Conservation (phyloP, 2,329 filamentous ascomycete genomes). For the Botrytis medusae region DNA sequence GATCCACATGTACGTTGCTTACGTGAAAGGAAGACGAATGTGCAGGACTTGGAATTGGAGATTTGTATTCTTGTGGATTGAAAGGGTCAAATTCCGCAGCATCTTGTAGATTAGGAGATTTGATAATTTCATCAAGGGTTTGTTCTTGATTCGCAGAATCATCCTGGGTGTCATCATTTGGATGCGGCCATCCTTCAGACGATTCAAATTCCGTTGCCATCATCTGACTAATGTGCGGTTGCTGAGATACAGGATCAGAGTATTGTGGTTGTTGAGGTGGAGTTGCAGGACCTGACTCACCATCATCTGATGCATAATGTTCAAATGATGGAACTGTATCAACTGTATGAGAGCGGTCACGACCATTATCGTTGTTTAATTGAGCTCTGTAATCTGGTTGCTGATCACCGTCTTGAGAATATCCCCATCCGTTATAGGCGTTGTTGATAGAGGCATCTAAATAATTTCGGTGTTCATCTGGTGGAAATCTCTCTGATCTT, state of each 20-base stretch:
- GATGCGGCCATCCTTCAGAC: constrained; percentile 12
- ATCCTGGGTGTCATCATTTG: not conserved
- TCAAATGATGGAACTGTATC: constrained; percentile 35
- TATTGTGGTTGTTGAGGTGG: constrained; percentile 13
- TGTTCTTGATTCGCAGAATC: not conserved
- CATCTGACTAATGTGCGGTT: constrained; percentile 20
- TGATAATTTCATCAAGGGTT: not conserved
- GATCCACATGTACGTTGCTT: constrained; percentile 14
- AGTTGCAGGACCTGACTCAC: constrained; percentile 15
- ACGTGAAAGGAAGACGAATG: constrained; percentile 5
- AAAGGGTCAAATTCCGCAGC: constrained; percentile 30
- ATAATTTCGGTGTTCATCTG: constrained; percentile 12
- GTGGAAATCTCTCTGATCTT: not conserved
- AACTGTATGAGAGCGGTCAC: constrained; percentile 28
- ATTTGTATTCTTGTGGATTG: constrained; percentile 27
- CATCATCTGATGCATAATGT: constrained; percentile 30
- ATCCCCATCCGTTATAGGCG: constrained; percentile 3
- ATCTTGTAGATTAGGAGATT: constrained; percentile 19
- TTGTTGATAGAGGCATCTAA: constrained; percentile 14
- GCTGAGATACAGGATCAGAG: not conserved
- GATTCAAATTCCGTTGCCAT: constrained; percentile 17
- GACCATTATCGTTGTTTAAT: not conserved
- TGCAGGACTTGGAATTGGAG: constrained; percentile 14
- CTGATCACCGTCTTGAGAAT: not conserved
- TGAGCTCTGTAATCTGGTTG: constrained; percentile 6